Percentiles rank a stretch among this genome's conserved stretches.
Conservation (phyloP, 352 stramenopile genomes). For the Pythium dissotocum region DNA sequence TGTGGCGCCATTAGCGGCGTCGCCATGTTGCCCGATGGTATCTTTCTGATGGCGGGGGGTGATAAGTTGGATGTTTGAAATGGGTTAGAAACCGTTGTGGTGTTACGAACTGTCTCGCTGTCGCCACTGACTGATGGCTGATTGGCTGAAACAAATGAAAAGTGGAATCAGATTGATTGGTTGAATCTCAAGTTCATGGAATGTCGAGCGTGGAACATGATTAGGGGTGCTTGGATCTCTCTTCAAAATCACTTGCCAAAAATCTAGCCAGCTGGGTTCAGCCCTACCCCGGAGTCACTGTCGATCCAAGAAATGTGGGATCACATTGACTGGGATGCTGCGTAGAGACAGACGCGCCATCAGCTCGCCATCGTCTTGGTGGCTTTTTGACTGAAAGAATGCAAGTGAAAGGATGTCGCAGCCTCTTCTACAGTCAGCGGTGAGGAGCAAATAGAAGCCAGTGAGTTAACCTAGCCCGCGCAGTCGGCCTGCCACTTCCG, state of each 20-base stretch:
- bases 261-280: not conserved
- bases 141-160: slow-evolving; percentile 1
- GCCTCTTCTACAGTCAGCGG: slow-evolving; percentile 4
- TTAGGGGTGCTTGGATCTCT: not conserved
- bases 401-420: slow-evolving; percentile 4
- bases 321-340: not conserved
- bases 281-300: not conserved
- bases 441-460: slow-evolving; percentile 20
- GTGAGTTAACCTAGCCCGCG: slow-evolving; percentile 16
- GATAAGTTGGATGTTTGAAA: not conserved
- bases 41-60: not conserved
- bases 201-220: not conserved
- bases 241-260: slow-evolving; percentile 2
- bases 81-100: not conserved
- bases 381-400: not conserved
- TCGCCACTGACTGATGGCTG: not conserved
- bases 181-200: not conserved
- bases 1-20: not conserved
- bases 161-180: slow-evolving; percentile 12
- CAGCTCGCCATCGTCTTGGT: not conserved
- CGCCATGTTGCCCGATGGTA: not conserved
- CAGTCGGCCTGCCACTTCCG: not conserved
- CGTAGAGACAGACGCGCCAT: slow-evolving; percentile 10
- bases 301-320: slow-evolving; percentile 11
- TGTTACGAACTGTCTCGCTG: not conserved